Conservation (phyloP, 345 rosid genomes). For the Salix udensis region DNA sequence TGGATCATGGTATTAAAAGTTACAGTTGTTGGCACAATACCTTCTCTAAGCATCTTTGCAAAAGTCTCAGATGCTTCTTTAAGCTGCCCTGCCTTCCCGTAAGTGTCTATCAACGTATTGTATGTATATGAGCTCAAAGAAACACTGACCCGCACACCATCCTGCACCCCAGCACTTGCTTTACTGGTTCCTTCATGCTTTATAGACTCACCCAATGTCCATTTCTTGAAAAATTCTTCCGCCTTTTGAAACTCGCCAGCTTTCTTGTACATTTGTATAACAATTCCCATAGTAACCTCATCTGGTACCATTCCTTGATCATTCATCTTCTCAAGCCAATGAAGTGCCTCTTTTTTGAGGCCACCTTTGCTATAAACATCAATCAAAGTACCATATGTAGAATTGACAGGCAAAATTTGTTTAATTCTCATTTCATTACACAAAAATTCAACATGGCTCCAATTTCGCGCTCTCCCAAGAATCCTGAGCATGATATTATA, state of each 20-base stretch:
- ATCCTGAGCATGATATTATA: conserved; percentile 72
- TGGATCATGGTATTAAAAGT: conserved; percentile 88
- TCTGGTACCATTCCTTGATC: conserved; percentile 71
- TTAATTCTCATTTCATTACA: conserved; percentile 63
- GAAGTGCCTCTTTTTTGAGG: conserved; percentile 47
- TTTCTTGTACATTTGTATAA: conserved; percentile 86
- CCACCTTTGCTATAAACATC: conserved; percentile 92
- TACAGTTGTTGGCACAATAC: conserved; percentile 70
- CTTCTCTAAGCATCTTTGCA: conserved; percentile 61
- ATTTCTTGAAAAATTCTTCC: conserved; percentile 68
- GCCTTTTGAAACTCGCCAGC: conserved; percentile 72
- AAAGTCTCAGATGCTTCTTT: conserved; percentile 68
- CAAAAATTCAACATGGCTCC: conserved; percentile 52
- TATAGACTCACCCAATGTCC: conserved; percentile 49
- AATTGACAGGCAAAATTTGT: conserved; percentile 58
- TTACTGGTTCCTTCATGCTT: conserved; percentile 20
- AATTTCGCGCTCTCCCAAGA: conserved; percentile 66
- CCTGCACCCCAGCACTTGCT: conserved; percentile 13
- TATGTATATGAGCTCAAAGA: conserved; percentile 61
- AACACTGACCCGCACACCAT: conserved; percentile 22
- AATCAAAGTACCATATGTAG: conserved; percentile 80
- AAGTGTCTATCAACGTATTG: conserved; percentile 80
- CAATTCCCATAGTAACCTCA: conserved; percentile 72
- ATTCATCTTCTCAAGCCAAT: conserved; percentile 77
- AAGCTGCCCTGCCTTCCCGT: conserved; percentile 74